Percentiles rank a stretch among this genome's conserved stretches.
These are phyloP conservation scores for Ascochyta lentis DNA, from an alignment of 2,329 filamentous ascomycete species.

Conservation along the genomic window DNA sequence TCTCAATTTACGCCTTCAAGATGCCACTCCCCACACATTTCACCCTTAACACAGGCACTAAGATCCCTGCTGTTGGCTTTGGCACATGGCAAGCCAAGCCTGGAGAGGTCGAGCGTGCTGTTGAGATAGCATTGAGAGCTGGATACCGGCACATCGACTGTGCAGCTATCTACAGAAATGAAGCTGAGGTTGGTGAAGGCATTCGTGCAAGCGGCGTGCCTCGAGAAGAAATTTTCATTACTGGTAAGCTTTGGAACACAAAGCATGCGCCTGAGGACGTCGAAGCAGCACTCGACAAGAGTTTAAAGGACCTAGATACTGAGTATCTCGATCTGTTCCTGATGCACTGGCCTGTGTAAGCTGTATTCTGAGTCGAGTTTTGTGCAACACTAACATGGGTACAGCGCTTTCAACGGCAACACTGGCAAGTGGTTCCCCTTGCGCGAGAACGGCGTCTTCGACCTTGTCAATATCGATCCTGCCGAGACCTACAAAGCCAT, in stretches of 20 bases:
- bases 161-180: slow-evolving; percentile 78
- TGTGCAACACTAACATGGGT: background rate
- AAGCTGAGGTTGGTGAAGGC: slow-evolving; percentile 72
- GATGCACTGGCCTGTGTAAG: slow-evolving; percentile 66
- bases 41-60: slow-evolving; percentile 69
- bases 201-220: slow-evolving; percentile 69
- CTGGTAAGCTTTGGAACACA: slow-evolving; percentile 81
- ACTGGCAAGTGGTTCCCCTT: slow-evolving; percentile 45
- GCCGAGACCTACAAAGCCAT: slow-evolving; percentile 76
- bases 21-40: slow-evolving; percentile 47
- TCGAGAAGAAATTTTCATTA: slow-evolving; percentile 72
- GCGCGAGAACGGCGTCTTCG: slow-evolving; percentile 66
- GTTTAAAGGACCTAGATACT: slow-evolving; percentile 65
- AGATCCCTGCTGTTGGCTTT: slow-evolving; percentile 77
- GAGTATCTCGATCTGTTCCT: slow-evolving; percentile 73
- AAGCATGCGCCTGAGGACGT: slow-evolving; percentile 71
- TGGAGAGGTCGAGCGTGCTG: slow-evolving; percentile 65
- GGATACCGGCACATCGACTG: slow-evolving; percentile 80
- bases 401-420: slow-evolving; percentile 27
- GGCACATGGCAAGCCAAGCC: slow-evolving; percentile 79
- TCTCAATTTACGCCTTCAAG: background rate
- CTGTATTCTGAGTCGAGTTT: background rate
- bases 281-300: slow-evolving; percentile 62
- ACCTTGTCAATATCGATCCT: slow-evolving; percentile 77
- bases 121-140: slow-evolving; percentile 68